phyloP scores from a whole-genome alignment of 2,329 filamentous ascomycete species.

The Epichloe hybrida region DNA sequence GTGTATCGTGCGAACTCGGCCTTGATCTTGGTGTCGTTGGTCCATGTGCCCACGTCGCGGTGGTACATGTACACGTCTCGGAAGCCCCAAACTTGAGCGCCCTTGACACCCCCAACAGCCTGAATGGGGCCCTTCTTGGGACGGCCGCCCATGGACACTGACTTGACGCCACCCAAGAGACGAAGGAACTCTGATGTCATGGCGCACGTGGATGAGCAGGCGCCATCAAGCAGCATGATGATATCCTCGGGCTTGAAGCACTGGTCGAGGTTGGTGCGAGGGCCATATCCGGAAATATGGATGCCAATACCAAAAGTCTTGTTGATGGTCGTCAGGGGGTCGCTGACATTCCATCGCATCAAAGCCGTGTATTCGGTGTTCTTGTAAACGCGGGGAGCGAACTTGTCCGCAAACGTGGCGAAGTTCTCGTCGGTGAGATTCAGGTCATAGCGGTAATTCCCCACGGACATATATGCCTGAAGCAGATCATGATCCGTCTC shows the following conservation, averaged over 20 bases:
- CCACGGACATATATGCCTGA: conserved; percentile 33
- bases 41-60: conserved; percentile 10
- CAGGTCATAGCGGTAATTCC: conserved; percentile 38
- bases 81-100: conserved; percentile 26
- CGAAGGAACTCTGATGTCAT: conserved; percentile 42
- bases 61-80: conserved; percentile 15
- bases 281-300: conserved; percentile 33
- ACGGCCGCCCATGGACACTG: conserved; percentile 35
- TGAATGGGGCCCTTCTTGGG: conserved; percentile 35
- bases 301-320: conserved; percentile 10
- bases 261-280: conserved; percentile 21
- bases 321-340: conserved; percentile 27
- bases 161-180: conserved; percentile 37
- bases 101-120: conserved; percentile 40
- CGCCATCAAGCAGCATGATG: conserved; percentile 44
- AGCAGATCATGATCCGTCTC: conserved; percentile 21
- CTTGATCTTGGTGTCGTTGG: conserved; percentile 14
- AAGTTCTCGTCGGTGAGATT: conserved; percentile 35
- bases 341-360: conserved; percentile 37
- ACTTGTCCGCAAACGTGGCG: conserved; percentile 32
- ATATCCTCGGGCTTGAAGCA: conserved; percentile 46
- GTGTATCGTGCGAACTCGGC: conserved; percentile 19
- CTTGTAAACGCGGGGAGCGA: conserved; percentile 25
- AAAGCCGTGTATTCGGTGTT: conserved; percentile 40
- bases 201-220: conserved; percentile 45